phyloP scores from a whole-genome alignment of 2,329 filamentous ascomycete genomes.

The Colletotrichum siamense region DNA sequence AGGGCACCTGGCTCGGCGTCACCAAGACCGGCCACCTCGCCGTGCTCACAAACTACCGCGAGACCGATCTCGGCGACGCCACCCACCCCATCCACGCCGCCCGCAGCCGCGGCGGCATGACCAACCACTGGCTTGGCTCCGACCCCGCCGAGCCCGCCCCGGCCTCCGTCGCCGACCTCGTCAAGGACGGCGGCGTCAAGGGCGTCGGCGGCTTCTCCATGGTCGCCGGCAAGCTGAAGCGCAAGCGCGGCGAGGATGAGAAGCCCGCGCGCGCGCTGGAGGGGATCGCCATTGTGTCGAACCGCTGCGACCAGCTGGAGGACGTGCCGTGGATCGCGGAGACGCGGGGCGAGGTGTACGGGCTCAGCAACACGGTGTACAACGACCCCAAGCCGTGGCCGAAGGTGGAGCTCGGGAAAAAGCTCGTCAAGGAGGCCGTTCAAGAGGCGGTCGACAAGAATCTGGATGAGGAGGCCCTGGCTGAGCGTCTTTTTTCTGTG shows the following conservation, averaged over 20 bases:
- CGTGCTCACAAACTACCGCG: constrained; percentile 71
- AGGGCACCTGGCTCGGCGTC: constrained; percentile 71
- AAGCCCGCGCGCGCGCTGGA: constrained; percentile 35
- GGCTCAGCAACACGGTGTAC: constrained; percentile 68
- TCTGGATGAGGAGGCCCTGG: constrained; percentile 51
- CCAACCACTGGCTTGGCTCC: constrained; percentile 65
- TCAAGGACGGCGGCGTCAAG: constrained; percentile 58
- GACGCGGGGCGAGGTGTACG: constrained; percentile 58
- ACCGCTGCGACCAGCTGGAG: constrained; percentile 57
- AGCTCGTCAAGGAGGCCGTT: constrained; percentile 49
- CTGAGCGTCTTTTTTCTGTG: constrained; percentile 57
- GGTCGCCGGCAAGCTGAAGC: constrained; percentile 65
- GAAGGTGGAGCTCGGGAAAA: constrained; percentile 61
- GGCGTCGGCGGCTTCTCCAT: constrained; percentile 72
- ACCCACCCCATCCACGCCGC: constrained; percentile 58
- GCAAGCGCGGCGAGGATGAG: constrained; percentile 24
- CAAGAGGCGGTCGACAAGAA: constrained; percentile 41
- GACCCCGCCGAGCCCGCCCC: constrained; percentile 51
- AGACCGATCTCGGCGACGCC: constrained; percentile 54
- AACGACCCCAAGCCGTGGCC: constrained; percentile 61
- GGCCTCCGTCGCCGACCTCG: constrained; percentile 57
- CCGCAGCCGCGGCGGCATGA: constrained; percentile 67
- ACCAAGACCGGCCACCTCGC: constrained; percentile 65
- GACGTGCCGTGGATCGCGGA: constrained; percentile 64
- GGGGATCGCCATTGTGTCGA: constrained; percentile 66